Evolutionary conservation across 2,329 filamentous ascomycete species (phyloP).

Genomic region (Plectosphaerella sp.): DNA sequence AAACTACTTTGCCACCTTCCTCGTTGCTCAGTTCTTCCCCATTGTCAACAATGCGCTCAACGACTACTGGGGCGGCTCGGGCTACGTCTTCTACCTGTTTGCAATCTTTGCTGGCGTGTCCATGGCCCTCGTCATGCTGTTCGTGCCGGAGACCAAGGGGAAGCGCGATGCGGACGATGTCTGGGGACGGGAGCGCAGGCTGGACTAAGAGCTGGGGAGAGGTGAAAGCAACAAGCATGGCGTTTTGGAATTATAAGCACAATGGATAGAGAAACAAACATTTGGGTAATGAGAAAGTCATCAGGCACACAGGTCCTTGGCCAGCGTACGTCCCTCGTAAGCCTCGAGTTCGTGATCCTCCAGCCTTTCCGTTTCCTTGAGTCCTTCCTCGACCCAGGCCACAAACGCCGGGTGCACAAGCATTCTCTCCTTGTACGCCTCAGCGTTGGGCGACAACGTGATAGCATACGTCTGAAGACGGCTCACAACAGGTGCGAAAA

Average conservation of each 20-base stretch:
- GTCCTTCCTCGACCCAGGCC: constrained; percentile 31
- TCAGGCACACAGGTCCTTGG: constrained; percentile 20
- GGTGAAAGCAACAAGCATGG: neutral
- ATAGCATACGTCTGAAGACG: constrained; percentile 31
- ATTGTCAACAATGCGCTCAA: constrained; percentile 74
- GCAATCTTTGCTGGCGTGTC: constrained; percentile 66
- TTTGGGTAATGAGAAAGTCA: neutral
- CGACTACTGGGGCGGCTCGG: constrained; percentile 57
- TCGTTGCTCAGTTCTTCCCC: constrained; percentile 94
- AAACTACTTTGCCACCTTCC: constrained; percentile 86
- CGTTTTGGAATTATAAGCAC: neutral
- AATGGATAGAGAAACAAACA: neutral
- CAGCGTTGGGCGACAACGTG: constrained; percentile 20
- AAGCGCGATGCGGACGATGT: constrained; percentile 83
- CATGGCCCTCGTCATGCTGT: constrained; percentile 65
- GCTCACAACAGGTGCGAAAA: constrained; percentile 36
- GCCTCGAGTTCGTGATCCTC: constrained; percentile 28
- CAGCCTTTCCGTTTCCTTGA: constrained; percentile 31
- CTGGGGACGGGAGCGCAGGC: constrained; percentile 66
- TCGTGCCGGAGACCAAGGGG: constrained; percentile 83
- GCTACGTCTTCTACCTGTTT: constrained; percentile 92
- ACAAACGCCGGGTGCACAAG: constrained; percentile 27
- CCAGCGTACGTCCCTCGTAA: constrained; percentile 17
- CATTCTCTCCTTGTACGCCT: constrained; percentile 27
- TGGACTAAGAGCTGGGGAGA: constrained; percentile 34